Evolutionary conservation across 1,139 yeast genomes (phyloP), one percentile per base, ranked within the genome.

Genomic region (Candida sanyaensis): DNA sequence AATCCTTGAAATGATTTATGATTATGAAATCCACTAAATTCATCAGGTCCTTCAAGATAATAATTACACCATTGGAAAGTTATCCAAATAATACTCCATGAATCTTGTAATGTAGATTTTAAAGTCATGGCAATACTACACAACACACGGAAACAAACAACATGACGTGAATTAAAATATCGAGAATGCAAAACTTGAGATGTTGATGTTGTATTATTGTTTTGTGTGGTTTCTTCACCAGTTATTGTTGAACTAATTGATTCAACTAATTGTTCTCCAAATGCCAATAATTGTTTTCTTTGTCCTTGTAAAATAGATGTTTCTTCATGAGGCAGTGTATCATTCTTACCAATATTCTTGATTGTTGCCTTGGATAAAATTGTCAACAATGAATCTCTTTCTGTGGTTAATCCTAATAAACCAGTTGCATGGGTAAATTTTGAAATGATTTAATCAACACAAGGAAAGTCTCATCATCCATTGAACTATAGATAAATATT

Each of bases 401-500:
- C 73, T 0, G 69, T 68, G 1, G 65, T 59, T 21, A 86, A 62
- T 0, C 83, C 83, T 30, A 91, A 66, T n/a, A 88, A 69, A 0
- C 97, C 97, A 0, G 93, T 77, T 0, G 93, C 83, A 60, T 91
- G 97, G 5, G 96, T 81, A 45, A 88, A 74, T 53, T 85, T 62
- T 92, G 97, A 7, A 88, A 73, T 0, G 96, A 80, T 42, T 96
- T 73, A 1, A 91, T 82, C 12, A 83, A 59, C 10, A 71, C 66
- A 50, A 86, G 88, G 60, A 88, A 75, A 24, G 82, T 61, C 21
- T 86, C 92, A 48, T 78, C 75, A 58, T 90, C 96, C 63, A 88
- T 68, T 2, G 84, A 72, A 0, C 91, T 80, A 55, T 83, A 83
- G 13, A 91, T 63, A 49, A 81, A 84, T 7, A 75, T 70, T 28